phyloP scores from a whole-genome alignment of 2,329 filamentous ascomycete species.

The Fusarium caatingaense region DNA sequence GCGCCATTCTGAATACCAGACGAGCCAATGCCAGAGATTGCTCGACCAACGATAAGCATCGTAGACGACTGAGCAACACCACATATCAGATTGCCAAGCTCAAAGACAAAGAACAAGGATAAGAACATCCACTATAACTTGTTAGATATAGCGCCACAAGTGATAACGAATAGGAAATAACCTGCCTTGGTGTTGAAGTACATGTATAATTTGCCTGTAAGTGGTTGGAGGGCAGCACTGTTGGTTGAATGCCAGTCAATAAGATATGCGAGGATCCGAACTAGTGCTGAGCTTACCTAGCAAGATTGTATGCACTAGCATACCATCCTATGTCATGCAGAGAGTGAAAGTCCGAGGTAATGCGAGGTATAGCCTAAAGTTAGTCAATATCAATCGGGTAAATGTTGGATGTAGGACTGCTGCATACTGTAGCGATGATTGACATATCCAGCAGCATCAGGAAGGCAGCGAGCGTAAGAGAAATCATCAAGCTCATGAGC shows the following conservation, averaged over 20 bases:
- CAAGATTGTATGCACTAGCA: slow-evolving; percentile 61
- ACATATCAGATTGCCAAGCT: slow-evolving; percentile 60
- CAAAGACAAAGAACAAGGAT: slow-evolving; percentile 48
- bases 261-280: slow-evolving; percentile 35
- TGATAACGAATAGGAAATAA: slow-evolving; percentile 45
- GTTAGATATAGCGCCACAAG: slow-evolving; percentile 42
- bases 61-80: slow-evolving; percentile 57
- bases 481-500: slow-evolving; percentile 51
- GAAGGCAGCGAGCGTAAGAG: slow-evolving; percentile 58
- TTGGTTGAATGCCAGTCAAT: slow-evolving; percentile 23
- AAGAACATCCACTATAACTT: slow-evolving; percentile 45
- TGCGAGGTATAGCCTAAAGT: slow-evolving; percentile 58
- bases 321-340: slow-evolving; percentile 68
- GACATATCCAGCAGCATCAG: slow-evolving; percentile 64
- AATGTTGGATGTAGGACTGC: neutral
- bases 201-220: slow-evolving; percentile 64
- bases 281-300: slow-evolving; percentile 50
- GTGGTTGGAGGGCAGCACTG: slow-evolving; percentile 62
- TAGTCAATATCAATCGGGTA: slow-evolving; percentile 1
- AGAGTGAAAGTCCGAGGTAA: slow-evolving; percentile 63
- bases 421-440: slow-evolving; percentile 62
- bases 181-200: slow-evolving; percentile 44
- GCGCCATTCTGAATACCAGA: slow-evolving; percentile 57
- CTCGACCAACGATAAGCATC: slow-evolving; percentile 63
- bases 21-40: slow-evolving; percentile 60